Evolutionary conservation across 2,329 filamentous ascomycete species (phyloP).

Genomic region (Xylaria sp.): DNA sequence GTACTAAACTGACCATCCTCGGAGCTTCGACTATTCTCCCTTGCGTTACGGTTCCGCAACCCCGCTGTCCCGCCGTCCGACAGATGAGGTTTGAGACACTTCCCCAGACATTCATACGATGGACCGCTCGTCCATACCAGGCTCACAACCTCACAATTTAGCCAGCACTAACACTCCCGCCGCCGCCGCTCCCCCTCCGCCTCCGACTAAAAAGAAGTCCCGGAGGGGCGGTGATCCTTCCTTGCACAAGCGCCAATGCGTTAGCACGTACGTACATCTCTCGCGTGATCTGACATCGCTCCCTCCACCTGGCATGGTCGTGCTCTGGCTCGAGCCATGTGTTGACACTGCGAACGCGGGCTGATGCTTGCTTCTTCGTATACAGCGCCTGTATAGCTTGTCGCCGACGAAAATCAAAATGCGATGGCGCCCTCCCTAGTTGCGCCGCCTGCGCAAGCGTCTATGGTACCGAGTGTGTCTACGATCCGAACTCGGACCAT

Average conservation of each 20-base stretch:
- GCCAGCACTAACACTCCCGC: constrained; percentile 26
- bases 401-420: constrained; percentile 81
- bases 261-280: constrained; percentile 63
- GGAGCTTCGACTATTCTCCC: constrained; percentile 2
- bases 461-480: constrained; percentile 88
- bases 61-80: background rate
- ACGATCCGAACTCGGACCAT: constrained; percentile 95
- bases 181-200: constrained; percentile 23
- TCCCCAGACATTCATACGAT: constrained; percentile 27
- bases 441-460: constrained; percentile 97
- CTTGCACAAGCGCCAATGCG: constrained; percentile 72
- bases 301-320: background rate
- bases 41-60: constrained; percentile 19
- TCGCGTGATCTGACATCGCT: constrained; percentile 2
- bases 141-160: constrained; percentile 30
- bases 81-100: constrained; percentile 1
- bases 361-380: background rate
- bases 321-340: background rate
- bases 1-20: constrained; percentile 13
- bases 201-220: constrained; percentile 54
- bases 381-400: constrained; percentile 74
- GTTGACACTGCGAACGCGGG: background rate
- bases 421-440: constrained; percentile 87
- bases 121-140: constrained; percentile 34
- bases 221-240: constrained; percentile 54